A percentile compares a stretch with the other conserved stretches of the same genome.
phyloP scores from a whole-genome alignment of 139 green algal species.

The Haematococcus lacustris region DNA sequence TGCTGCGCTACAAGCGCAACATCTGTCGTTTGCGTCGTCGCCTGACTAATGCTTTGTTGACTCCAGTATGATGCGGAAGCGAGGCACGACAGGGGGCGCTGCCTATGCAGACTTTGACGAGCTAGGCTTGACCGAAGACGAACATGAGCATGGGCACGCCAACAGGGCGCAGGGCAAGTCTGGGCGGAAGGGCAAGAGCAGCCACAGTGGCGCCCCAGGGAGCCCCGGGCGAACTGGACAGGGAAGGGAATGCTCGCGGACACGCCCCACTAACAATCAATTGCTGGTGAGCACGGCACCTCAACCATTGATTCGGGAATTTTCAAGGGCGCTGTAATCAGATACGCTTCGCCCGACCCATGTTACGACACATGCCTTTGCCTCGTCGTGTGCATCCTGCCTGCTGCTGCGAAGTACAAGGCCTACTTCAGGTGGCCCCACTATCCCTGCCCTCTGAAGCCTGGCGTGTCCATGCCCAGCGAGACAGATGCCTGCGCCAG shows the following conservation, averaged over 20 bases:
- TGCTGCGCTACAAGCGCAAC: too few relatives aligned
- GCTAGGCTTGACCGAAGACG: too few relatives aligned
- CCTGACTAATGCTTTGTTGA: too few relatives aligned
- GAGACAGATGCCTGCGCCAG: constrained; percentile 85
- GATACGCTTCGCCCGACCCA: neutral
- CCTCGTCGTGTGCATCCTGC: neutral
- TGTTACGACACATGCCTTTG: neutral
- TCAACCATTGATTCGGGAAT: neutral
- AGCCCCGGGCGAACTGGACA: too few relatives aligned
- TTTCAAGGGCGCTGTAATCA: neutral
- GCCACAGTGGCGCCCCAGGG: too few relatives aligned
- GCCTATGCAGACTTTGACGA: too few relatives aligned
- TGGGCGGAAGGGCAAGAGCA: too few relatives aligned
- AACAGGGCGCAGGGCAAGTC: too few relatives aligned
- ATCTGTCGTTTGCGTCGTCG: too few relatives aligned
- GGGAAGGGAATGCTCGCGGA: constrained; percentile 21
- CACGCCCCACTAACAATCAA: constrained; percentile 88
- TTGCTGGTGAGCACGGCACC: constrained; percentile 43
- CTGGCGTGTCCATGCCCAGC: constrained; percentile 31
- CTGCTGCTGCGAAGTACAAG: constrained; percentile 64
- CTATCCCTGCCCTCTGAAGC: constrained; percentile 56
- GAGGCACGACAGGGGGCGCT: too few relatives aligned
- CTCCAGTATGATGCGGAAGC: too few relatives aligned
- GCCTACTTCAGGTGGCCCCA: constrained; percentile 85
- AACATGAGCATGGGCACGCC: too few relatives aligned